A percentile compares a stretch with the other conserved stretches of the same genome.
Conservation (phyloP, 225 moss, liverwort and hornwort genomes). For the Pseudisothecium myosuroides region DNA sequence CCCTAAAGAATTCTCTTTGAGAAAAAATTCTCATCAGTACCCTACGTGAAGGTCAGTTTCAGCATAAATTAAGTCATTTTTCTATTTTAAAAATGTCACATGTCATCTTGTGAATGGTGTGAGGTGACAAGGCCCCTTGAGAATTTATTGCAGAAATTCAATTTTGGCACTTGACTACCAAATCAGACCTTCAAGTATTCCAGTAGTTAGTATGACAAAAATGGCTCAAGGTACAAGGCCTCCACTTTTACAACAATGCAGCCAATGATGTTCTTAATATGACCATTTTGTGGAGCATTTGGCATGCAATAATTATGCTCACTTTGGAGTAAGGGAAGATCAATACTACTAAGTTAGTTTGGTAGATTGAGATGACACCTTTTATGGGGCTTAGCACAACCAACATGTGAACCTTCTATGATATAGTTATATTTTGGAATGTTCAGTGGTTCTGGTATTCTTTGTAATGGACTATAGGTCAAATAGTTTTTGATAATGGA, state of each 20-base stretch:
- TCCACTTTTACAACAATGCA: neutral
- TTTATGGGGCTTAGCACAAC: neutral
- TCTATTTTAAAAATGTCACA: too few species aligned
- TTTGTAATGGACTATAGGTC: neutral
- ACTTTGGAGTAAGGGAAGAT: neutral
- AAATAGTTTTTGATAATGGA: too few species aligned
- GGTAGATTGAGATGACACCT: neutral
- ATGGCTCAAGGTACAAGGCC: neutral
- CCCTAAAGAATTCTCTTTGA: too few species aligned
- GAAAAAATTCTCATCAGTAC: too few species aligned
- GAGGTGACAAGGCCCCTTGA: too few species aligned
- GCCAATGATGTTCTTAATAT: too few species aligned
- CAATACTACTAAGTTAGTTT: neutral
- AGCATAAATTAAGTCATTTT: too few species aligned
- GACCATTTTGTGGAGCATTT: neutral
- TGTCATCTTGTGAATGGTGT: too few species aligned
- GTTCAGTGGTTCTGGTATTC: neutral
- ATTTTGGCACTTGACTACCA: too few species aligned
- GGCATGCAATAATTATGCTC: neutral
- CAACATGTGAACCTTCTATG: neutral
- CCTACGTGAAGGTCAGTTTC: too few species aligned
- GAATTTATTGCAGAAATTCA: too few species aligned
- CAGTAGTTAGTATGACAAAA: neutral
- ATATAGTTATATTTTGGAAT: neutral
- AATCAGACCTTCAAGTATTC: too few species aligned